Percentiles rank a stretch among this genome's conserved stretches.
phyloP scores from a whole-genome alignment of 345 rosid genomes.

The Eutrema japonicum region DNA sequence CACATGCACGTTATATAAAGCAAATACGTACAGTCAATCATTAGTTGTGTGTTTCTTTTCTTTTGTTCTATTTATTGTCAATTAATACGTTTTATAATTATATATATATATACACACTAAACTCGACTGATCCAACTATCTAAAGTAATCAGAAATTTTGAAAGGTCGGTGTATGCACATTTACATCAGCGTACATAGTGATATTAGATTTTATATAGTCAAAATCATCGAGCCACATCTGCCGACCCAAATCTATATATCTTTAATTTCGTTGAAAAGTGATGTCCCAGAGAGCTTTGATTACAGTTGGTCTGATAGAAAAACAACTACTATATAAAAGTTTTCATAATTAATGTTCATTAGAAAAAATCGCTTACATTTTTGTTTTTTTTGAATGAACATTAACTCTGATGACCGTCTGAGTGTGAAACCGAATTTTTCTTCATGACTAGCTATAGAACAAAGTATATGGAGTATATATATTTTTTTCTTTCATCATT shows the following conservation, averaged over 20 bases:
- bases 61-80: conserved; percentile 39
- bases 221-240: not conserved
- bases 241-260: not conserved
- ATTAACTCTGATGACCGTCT: not conserved
- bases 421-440: conserved; percentile 10
- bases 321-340: not conserved
- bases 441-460: not conserved
- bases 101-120: not conserved
- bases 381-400: not conserved
- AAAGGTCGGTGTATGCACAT: conserved; percentile 16
- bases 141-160: not conserved
- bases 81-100: conserved; percentile 9
- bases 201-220: conserved; percentile 6
- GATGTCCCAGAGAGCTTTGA: conserved; percentile 7
- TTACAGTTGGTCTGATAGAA: conserved; percentile 21
- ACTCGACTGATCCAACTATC: conserved; percentile 16
- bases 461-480: no score
- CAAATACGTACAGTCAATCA: conserved; percentile 34
- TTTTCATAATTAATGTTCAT: not conserved
- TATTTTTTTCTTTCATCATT: not conserved
- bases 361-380: not conserved
- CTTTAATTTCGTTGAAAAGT: not conserved
- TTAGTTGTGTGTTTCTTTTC: conserved; percentile 27
- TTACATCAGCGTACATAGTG: not conserved
- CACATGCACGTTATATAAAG: conserved; percentile 39